Base-by-base conservation (phyloP, 495 filamentous ascomycete genomes). In the Podospora australis region DNA sequence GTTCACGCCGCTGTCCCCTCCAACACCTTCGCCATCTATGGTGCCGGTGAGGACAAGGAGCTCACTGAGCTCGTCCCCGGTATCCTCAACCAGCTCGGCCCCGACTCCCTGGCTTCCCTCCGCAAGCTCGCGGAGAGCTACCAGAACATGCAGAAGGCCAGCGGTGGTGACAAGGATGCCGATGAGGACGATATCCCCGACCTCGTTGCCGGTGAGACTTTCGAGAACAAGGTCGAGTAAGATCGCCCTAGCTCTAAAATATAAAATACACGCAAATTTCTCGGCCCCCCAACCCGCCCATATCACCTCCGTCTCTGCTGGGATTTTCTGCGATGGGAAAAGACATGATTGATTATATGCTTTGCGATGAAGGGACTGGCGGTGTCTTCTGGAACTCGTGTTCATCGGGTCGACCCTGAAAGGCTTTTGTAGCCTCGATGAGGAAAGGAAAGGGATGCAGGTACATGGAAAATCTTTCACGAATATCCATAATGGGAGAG, bases 11-110 rank as follows among this genome's bases (percentile, higher is more conserved):
- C 91, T 46, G 89, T 96, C 57, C 88, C 91, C 62, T 79, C 90
- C 64, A 98, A 98, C 80, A 78, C 92, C 68, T 98, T 96, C 74
- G 94, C 92, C 71, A 91, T 98, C 79, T 98, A 98, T 79, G 92
- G 92, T 52, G 81, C 84, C 73, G 94, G 94, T 58, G 92, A 98
- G 70, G 94, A 98, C 75, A 98, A 98, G 81, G 92, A 98, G 73
- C 86, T 98, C 59, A 98, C 92, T 34, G 92, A 98, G 77, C 89
- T 98, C 62, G 92, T 98, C 55, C 92, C 92, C 58, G 92, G 92
- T 48, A 98, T 98, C 77, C 87, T 98, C 46, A 97, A 97, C 83
- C 92, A 98, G 78, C 87, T 98, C 39, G 92, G 92, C 52, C 92
- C 92, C 54, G 92, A 98, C 75, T 90, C 86, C 53, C 85, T 98